Evolutionary conservation across 169 alveolate species (phyloP).

Genomic region (Eimeria acervulina): DNA sequence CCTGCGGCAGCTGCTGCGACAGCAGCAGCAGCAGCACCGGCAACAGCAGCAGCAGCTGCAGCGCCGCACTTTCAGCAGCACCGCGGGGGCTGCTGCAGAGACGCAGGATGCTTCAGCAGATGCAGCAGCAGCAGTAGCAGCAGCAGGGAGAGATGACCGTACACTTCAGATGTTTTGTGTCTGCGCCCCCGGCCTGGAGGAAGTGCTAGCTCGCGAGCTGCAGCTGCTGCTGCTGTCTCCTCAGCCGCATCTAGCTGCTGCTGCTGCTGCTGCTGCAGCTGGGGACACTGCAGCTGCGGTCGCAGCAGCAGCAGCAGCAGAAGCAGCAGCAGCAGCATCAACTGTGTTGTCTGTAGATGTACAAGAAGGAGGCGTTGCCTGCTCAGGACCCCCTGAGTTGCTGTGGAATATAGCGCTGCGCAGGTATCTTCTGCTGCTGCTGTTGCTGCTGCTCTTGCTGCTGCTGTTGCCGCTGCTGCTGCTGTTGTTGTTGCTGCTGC

Average conservation of each 20-base stretch:
- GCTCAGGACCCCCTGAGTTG: conserved; percentile 52
- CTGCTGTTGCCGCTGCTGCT: not conserved
- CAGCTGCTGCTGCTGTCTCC: conserved; percentile 74
- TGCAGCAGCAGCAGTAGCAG: conserved; percentile 29
- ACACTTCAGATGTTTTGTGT: conserved; percentile 52
- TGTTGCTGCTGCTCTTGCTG: conserved; percentile 28
- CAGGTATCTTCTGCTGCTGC: conserved; percentile 9
- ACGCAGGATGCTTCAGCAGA: not conserved
- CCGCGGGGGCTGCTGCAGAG: conserved; percentile 5
- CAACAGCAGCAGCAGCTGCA: conserved; percentile 39
- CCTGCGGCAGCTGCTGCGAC: conserved; percentile 27
- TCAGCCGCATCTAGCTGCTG: not conserved
- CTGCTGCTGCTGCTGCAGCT: conserved; percentile 9
- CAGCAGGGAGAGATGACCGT: not conserved
- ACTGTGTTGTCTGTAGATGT: not conserved
- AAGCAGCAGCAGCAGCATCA: not conserved
- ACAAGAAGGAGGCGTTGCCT: conserved; percentile 61
- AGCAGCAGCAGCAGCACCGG: conserved; percentile 9
- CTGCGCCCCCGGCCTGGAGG: conserved; percentile 76
- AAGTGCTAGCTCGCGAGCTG: conserved; percentile 69
- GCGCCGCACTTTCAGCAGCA: conserved; percentile 1
- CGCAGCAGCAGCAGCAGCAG: conserved; percentile 66
- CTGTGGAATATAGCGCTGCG: conserved; percentile 77
- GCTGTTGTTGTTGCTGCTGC: conserved; percentile 33
- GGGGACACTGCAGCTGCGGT: conserved; percentile 34